Base-by-base conservation (phyloP, 345 rosid species). In the Pugionium dolabratum region DNA sequence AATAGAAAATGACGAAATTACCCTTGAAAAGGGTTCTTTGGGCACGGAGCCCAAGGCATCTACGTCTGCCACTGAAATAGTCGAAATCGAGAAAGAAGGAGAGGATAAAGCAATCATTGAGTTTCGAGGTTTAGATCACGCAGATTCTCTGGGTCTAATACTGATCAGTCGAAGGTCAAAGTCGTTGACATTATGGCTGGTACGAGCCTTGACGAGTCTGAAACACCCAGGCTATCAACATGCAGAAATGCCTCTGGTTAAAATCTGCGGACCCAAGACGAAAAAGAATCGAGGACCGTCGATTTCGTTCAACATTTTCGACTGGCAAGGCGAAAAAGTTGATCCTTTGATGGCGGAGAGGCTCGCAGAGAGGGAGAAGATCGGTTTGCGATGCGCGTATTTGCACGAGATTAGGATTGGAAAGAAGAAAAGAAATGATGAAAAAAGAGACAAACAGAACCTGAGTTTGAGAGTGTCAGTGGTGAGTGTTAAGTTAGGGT, bases 291-390 rank as follows among this genome's bases (percentile, higher is more conserved):
- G 89, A 41, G 94, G 86, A 32, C 85, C 87, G 4, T 84, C 83
- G 0, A 33, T 88, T 30, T 86, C 97, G 53, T 93, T 93, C 75
- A 90, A 90, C 48, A 49, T 93, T 1, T 86, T 86, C n/a, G 92
- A 93, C 18, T 93, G 97, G 98, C 89, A 88, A 71, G 95, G 88
- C 4, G 84, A 83, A 39, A 93, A 72, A 69, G 75, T 93, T 0
- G 81, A 86, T 34, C 96, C 98, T 5, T 64, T 27, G 36, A 54
- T 88, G 25, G 89, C 90, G 25, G 92, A 86, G 77, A 90, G 69
- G 75, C 91, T 93, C 2, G 97, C 92, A 0, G 97, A 81, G 53
- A 65, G 96, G 62, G 75, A 79, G 50, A 84, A 77, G 50, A 83
- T 93, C 37, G 79, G 88, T 8, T 36, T 90, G 55, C 67, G 85